A percentile compares a stretch with the other conserved stretches of the same genome.
Conservation (phyloP, 306 rosid genomes). For the Vigna unguiculata region DNA sequence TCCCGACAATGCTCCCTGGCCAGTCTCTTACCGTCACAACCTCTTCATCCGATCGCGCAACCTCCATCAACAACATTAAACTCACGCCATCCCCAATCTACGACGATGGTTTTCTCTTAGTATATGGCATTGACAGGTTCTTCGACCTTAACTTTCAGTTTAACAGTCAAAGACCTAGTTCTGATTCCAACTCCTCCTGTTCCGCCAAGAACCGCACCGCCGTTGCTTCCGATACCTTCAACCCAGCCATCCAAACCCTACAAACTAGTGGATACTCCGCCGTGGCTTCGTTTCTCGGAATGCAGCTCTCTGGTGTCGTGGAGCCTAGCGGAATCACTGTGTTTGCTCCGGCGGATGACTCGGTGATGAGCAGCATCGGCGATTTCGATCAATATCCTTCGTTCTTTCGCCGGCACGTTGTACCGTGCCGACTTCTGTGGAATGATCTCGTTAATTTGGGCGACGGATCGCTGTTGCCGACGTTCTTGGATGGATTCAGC, state of each 20-base stretch:
- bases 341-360: conserved; percentile 73
- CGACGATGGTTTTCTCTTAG: conserved; percentile 65
- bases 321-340: conserved; percentile 59
- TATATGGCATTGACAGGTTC: conserved; percentile 65
- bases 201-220: conserved; percentile 11
- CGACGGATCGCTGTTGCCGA: conserved; percentile 56
- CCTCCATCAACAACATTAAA: conserved; percentile 61
- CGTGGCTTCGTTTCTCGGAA: conserved; percentile 72
- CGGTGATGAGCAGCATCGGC: conserved; percentile 47
- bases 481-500: conserved; percentile 64
- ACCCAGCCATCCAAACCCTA: conserved; percentile 53
- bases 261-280: conserved; percentile 57
- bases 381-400: conserved; percentile 54
- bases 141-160: conserved; percentile 59
- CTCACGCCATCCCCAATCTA: conserved; percentile 56
- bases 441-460: conserved; percentile 58
- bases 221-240: conserved; percentile 47
- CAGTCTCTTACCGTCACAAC: conserved; percentile 62
- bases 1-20: conserved; percentile 66
- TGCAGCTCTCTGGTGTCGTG: conserved; percentile 57
- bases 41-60: conserved; percentile 42
- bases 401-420: conserved; percentile 72
- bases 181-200: conserved; percentile 44
- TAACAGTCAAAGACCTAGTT: conserved; percentile 16
- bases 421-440: conserved; percentile 74